phyloP scores from a whole-genome alignment of 139 green algal species.

The Microglena sp. region DNA sequence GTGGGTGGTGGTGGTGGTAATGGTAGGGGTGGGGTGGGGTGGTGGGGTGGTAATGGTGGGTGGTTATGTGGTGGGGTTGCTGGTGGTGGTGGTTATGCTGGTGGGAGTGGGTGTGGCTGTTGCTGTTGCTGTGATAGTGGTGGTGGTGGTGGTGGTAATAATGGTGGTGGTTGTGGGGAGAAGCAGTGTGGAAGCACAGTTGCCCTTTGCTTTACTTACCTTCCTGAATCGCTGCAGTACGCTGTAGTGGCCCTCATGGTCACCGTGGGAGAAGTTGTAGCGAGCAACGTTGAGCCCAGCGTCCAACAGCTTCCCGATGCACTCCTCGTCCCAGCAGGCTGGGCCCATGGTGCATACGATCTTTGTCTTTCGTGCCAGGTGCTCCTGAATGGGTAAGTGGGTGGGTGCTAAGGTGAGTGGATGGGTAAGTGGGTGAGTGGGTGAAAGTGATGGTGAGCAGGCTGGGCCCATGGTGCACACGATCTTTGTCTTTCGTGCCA shows the following conservation, averaged over 20 bases:
- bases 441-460: no score
- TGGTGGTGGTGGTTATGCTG: no score
- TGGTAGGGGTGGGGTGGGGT: no score
- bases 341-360: constrained; percentile 61
- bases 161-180: neutral
- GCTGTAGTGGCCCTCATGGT: constrained; percentile 34
- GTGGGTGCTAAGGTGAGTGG: no score
- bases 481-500: constrained; percentile 61
- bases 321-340: constrained; percentile 45
- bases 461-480: constrained; percentile 54
- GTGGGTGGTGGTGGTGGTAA: no score
- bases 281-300: constrained; percentile 48
- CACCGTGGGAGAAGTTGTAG: constrained; percentile 77
- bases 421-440: no score
- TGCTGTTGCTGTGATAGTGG: no score
- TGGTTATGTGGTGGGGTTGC: no score
- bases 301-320: constrained; percentile 43
- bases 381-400: no score
- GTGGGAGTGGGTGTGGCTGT: no score
- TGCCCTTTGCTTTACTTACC: constrained; percentile 8
- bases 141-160: no score
- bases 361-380: constrained; percentile 53
- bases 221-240: constrained; percentile 51
- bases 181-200: neutral
- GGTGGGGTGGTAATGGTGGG: no score